phyloP scores from a whole-genome alignment of 1,284 basidiomycete species.

The Takashimella tepidaria region DNA sequence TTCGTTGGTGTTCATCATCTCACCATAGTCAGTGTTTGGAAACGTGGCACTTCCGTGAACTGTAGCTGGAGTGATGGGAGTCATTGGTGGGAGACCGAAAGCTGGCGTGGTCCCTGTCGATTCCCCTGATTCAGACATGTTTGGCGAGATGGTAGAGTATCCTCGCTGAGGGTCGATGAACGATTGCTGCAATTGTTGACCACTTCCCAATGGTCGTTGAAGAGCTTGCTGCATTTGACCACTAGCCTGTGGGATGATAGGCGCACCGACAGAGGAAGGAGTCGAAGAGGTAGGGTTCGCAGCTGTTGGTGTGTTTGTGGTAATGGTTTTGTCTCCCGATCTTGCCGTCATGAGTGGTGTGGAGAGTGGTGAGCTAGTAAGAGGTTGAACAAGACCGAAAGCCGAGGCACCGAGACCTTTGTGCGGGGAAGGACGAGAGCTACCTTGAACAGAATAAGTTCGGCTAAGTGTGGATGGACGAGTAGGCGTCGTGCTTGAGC shows the following conservation, averaged over 20 bases:
- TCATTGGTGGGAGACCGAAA: neutral
- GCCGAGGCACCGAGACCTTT: constrained; percentile 12
- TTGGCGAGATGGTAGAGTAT: neutral
- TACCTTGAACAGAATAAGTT: constrained; percentile 9
- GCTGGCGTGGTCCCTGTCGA: neutral
- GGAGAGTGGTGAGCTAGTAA: neutral
- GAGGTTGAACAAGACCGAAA: constrained; percentile 7
- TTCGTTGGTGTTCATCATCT: neutral
- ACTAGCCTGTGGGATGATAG: neutral
- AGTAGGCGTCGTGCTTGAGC: constrained; percentile 5
- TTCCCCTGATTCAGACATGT: neutral
- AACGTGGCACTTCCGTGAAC: neutral
- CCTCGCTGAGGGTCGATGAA: neutral
- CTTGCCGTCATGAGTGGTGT: neutral
- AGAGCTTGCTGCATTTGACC: neutral
- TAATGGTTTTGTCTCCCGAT: neutral
- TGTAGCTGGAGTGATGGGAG: neutral
- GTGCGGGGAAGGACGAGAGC: constrained; percentile 13
- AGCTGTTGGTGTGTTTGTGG: neutral
- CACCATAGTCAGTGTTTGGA: neutral
- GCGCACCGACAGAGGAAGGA: neutral
- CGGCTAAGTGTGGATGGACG: constrained; percentile 14
- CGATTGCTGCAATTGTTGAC: neutral
- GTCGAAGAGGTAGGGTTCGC: neutral
- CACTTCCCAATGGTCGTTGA: neutral